Evolutionary conservation across 805 yeast species (phyloP).

Genomic region (Saccharomycopsis sp.): DNA sequence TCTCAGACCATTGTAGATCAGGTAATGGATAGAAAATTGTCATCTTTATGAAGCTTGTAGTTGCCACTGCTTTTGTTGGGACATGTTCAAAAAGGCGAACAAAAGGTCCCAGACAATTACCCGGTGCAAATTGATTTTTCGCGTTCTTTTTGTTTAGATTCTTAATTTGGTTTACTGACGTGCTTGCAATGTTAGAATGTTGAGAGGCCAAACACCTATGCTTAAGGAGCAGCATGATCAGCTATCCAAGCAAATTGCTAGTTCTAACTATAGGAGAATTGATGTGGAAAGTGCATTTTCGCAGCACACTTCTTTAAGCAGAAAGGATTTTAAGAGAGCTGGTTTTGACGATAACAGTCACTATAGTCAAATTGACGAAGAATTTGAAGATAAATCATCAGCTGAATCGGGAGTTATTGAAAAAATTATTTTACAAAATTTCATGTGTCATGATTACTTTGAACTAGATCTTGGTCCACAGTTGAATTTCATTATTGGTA

Average conservation of each 20-base stretch:
- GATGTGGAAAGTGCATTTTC: slow-evolving; percentile 11
- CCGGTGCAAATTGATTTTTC: too few species aligned
- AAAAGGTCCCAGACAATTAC: not conserved
- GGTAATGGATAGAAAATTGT: not conserved
- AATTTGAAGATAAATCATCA: slow-evolving; percentile 22
- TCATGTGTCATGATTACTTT: slow-evolving; percentile 87
- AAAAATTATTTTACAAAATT: slow-evolving; percentile 57
- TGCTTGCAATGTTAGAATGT: not conserved
- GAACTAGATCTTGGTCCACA: slow-evolving; percentile 69
- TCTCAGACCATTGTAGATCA: not conserved
- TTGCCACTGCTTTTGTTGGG: not conserved
- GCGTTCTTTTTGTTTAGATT: not conserved
- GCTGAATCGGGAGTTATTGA: slow-evolving; percentile 63
- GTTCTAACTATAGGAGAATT: not conserved
- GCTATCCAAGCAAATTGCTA: slow-evolving; percentile 4
- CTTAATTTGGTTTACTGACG: not conserved
- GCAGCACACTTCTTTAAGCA: slow-evolving; percentile 7
- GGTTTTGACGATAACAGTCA: slow-evolving; percentile 1
- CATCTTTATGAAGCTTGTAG: too few species aligned
- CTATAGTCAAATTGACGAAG: not conserved
- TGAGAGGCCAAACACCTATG: not conserved
- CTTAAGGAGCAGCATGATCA: slow-evolving; percentile 1
- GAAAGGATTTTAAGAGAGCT: not conserved
- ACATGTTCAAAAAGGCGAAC: not conserved
- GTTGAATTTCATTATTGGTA: slow-evolving; percentile 80